phyloP scores from a whole-genome alignment of 306 rosid genomes.

The Corylus avellana region DNA sequence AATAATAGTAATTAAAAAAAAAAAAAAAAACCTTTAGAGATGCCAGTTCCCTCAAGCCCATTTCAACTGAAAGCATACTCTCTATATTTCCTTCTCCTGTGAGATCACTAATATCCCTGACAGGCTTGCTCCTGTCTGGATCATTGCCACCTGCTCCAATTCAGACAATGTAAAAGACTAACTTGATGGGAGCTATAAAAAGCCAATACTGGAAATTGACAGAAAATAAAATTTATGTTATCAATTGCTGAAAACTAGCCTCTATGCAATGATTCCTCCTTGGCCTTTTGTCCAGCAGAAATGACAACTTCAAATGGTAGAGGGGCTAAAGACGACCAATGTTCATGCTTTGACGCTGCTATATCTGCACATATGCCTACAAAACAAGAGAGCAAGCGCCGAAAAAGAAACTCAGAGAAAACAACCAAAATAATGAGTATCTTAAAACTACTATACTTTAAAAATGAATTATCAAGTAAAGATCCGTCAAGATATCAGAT shows the following conservation, averaged over 20 bases:
- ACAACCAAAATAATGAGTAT: constrained; percentile 12
- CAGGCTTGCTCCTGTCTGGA: constrained; percentile 62
- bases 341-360: constrained; percentile 75
- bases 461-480: background rate
- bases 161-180: constrained; percentile 12
- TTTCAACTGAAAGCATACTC: constrained; percentile 96
- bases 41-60: constrained; percentile 85
- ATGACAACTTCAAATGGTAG: constrained; percentile 88
- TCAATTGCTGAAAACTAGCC: constrained; percentile 33
- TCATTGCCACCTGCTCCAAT: constrained; percentile 61
- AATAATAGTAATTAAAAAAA: constrained; percentile 8
- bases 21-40: constrained; percentile 66
- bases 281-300: constrained; percentile 98
- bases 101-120: constrained; percentile 79
- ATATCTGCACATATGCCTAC: constrained; percentile 86
- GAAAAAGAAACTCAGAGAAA: background rate
- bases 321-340: constrained; percentile 95
- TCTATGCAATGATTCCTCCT: constrained; percentile 83
- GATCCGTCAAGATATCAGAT: background rate
- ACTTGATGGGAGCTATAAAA: background rate
- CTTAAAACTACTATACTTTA: background rate
- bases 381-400: constrained; percentile 32
- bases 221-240: background rate
- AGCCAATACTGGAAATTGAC: background rate
- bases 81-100: constrained; percentile 94